Evolutionary conservation across 306 rosid genomes (phyloP), one percentile per base, ranked within the genome.

Genomic region (Sesbania bispinosa): DNA sequence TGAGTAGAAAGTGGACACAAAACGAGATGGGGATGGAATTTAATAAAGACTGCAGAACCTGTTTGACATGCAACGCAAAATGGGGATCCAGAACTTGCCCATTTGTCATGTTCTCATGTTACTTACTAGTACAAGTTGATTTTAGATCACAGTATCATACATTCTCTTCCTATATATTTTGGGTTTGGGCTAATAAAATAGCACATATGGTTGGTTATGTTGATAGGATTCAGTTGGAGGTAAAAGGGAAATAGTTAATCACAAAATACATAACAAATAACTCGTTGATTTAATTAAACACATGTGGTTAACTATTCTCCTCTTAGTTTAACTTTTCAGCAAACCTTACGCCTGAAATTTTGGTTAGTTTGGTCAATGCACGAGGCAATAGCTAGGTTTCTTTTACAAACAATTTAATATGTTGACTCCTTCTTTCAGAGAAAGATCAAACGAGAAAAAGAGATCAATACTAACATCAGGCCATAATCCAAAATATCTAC

Each of bases 21-120:
- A 47, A n/a, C 14, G 54, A 51, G 69, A 61, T 35, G 11, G 41
- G 38, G n/a, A 75, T 35, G 2, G 62, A 47, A 62, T 78, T 43
- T 66, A 76, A 53, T 45, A 54, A 63, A 4, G 36, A 47, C 32
- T 27, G 66, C 39, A 67, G 24, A 33, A 4, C 9, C n/a, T n/a
- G n/a, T n/a, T n/a, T n/a, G n/a, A n/a, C n/a, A n/a, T n/a, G n/a
- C n/a, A n/a, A n/a, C n/a, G n/a, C n/a, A n/a, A n/a, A n/a, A n/a
- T n/a, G n/a, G n/a, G n/a, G n/a, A n/a, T n/a, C n/a, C n/a, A 51
- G 62, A 30, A 52, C 52, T 0, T 14, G 51, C 23, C 18, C 64
- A 52, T 38, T 10, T 3, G 11, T 51, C 64, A 20, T 53, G 53
- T 14, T 69, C 27, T 3, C 48, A 4, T 35, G 46, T 59, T 59